Percentiles rank a stretch among this genome's conserved stretches.
phyloP scores from a whole-genome alignment of 2,329 filamentous ascomycete genomes.

The Phaeophleospora eucalypticola region DNA sequence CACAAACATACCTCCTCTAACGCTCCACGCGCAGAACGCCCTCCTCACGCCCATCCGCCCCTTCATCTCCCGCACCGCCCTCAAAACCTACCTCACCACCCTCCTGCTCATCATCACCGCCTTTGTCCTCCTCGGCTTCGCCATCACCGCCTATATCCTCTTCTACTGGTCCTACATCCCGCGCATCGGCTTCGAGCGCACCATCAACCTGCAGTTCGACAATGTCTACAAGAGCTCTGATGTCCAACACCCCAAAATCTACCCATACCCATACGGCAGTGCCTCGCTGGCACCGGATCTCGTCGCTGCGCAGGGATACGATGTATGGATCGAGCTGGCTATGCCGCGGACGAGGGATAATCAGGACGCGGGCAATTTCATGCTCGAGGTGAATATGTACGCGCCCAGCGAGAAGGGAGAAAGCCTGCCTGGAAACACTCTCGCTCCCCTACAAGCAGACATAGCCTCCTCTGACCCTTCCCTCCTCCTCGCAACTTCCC shows the following conservation, averaged over 20 bases:
- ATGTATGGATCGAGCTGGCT: conserved; percentile 69
- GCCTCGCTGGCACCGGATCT: conserved; percentile 51
- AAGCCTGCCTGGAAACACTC: conserved; percentile 4
- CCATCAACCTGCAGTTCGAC: conserved; percentile 64
- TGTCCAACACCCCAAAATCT: conserved; percentile 7
- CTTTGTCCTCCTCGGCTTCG: conserved; percentile 53
- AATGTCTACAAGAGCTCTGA: conserved; percentile 32
- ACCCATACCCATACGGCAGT: conserved; percentile 49
- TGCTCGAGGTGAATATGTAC: conserved; percentile 75
- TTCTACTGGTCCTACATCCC: conserved; percentile 70
- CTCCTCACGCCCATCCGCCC: conserved; percentile 52
- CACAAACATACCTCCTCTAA: not conserved
- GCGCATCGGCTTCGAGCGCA: conserved; percentile 57
- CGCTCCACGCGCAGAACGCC: conserved; percentile 21
- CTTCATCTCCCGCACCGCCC: conserved; percentile 58
- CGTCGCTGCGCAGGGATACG: conserved; percentile 73
- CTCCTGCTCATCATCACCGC: conserved; percentile 52
- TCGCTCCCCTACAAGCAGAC: conserved; percentile 18
- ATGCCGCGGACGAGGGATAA: conserved; percentile 78
- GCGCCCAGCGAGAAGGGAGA: conserved; percentile 31
- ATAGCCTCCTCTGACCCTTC: conserved; percentile 21
- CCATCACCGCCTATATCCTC: conserved; percentile 58
- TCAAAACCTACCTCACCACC: conserved; percentile 60
- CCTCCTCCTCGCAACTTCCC: conserved; percentile 46
- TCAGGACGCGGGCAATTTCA: conserved; percentile 80